Base-by-base conservation (phyloP, 1,284 basidiomycete species). In the Ustilago shanxiensis region DNA sequence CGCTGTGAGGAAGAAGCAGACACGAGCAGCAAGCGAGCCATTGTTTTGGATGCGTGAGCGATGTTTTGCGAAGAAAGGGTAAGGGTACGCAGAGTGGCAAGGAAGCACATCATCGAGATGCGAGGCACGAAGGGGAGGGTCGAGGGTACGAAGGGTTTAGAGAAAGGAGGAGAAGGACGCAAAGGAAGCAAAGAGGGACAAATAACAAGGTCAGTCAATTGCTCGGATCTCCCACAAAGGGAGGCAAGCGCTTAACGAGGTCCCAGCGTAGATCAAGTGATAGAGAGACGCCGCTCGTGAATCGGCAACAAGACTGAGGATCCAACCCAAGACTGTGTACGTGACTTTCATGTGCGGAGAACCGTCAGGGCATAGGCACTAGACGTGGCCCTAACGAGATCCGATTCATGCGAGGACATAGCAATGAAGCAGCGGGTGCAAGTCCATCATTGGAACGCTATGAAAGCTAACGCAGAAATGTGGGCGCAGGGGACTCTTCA, bases 31-130 rank as follows among this genome's bases (percentile, higher is more conserved):
- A 39, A n/a, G 52, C 52, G 33, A 54, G 31, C 33, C 31, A 26
- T 35, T 26, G 50, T 52, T 20, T 11, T 10, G n/a, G 26, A 20
- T 44, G 26, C 22, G 14, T 56, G 24, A 22, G 37, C 39, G 35
- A 6, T 24, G 24, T 11, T 41, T 41, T 56, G 18, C 41, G n/a
- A n/a, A 44, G 37, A 29, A 52, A 3, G 33, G 26, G 20, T 10
- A 18, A 13, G 24, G 24, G 22, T 26, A 28, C 11, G 47, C 47
- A 24, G 35, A 39, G 53, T 35, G 58, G 59, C 53, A 24, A 39
- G n/a, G 29, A 31, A 61, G 45, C 59, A 57, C 65, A 67, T 61
- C 65, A 61, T 67, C 59, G 35, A 24, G 22, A 49, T n/a, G 47
- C 47, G 47, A 49, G 47, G 47, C 47, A 49, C 47, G 47, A 28